phyloP scores from a whole-genome alignment of 129 eudicot species.

The Dittrichia graveolens region DNA sequence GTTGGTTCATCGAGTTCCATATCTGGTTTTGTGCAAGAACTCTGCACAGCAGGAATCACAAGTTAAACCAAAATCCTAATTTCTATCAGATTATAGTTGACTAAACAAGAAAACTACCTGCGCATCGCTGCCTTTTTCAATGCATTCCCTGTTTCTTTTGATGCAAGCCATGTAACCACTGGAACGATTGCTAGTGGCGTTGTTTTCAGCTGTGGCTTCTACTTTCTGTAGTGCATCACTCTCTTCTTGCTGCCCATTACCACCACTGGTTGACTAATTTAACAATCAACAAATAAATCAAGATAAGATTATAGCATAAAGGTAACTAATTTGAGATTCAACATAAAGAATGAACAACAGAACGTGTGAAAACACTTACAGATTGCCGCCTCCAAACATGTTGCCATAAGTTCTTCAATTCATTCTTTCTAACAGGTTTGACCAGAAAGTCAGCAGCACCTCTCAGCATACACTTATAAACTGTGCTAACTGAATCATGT shows the following conservation, averaged over 20 bases:
- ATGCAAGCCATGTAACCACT: conserved; percentile 67
- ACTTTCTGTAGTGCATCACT: conserved; percentile 61
- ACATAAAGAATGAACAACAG: conserved; percentile 11
- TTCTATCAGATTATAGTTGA: background rate
- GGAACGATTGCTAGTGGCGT: conserved; percentile 74
- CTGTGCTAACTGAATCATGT: conserved; percentile 78
- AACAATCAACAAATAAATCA: conserved; percentile 16
- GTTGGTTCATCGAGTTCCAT: conserved; percentile 59
- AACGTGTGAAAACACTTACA: conserved; percentile 43
- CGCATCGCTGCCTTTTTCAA: conserved; percentile 93
- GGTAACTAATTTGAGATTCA: background rate
- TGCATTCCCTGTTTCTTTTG: conserved; percentile 69
- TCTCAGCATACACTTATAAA: conserved; percentile 87
- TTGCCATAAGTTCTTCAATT: conserved; percentile 93
- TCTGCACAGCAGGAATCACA: conserved; percentile 51
- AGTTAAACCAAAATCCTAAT: conserved; percentile 8
- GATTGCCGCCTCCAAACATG: conserved; percentile 95
- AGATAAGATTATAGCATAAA: conserved; percentile 17
- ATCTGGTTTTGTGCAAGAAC: conserved; percentile 90
- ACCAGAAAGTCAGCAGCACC: conserved; percentile 97
- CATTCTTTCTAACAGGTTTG: conserved; percentile 85
- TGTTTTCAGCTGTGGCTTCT: conserved; percentile 87
- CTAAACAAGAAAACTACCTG: conserved; percentile 59
- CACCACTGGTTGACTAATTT: conserved; percentile 46
- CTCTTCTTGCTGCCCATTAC: conserved; percentile 50